phyloP scores from a whole-genome alignment of 75 land plant genomes.

The Ceratopteris richardii region DNA sequence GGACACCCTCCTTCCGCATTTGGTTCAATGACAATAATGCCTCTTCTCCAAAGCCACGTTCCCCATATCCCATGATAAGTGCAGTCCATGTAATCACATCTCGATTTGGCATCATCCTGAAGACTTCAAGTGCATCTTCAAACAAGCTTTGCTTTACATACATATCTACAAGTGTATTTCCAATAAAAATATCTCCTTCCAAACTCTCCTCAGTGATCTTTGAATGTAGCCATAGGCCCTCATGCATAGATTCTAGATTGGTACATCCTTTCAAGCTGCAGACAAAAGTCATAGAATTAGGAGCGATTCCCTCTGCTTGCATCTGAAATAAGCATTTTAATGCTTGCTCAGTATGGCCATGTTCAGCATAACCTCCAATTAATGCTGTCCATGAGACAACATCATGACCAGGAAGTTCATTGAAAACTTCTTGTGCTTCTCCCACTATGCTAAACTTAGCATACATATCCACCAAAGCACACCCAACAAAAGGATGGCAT shows the following conservation, averaged over 20 bases:
- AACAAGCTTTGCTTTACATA: slow-evolving; percentile 54
- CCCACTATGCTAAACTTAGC: slow-evolving; percentile 7
- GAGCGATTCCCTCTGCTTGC: slow-evolving; percentile 5
- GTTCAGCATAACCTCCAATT: slow-evolving; percentile 18
- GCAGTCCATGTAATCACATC: slow-evolving; percentile 77
- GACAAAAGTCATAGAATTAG: slow-evolving; percentile 10
- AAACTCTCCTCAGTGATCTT: slow-evolving; percentile 40
- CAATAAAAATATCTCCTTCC: slow-evolving; percentile 44
- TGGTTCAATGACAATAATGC: slow-evolving; percentile 32
- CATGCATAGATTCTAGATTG: slow-evolving; percentile 26
- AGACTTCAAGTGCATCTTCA: slow-evolving; percentile 36
- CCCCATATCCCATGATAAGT: slow-evolving; percentile 63
- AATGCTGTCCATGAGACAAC: slow-evolving; percentile 20
- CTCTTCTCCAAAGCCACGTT: slow-evolving; percentile 34
- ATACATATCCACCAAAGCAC: slow-evolving; percentile 14
- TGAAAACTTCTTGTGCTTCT: slow-evolving; percentile 11
- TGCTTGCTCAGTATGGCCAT: slow-evolving; percentile 9
- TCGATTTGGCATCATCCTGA: slow-evolving; percentile 28
- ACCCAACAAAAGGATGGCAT: slow-evolving; percentile 8
- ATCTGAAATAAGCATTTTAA: slow-evolving; percentile 7
- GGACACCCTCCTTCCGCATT: slow-evolving; percentile 26
- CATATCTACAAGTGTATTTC: slow-evolving; percentile 51
- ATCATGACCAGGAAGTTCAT: slow-evolving; percentile 6
- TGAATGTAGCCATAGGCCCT: slow-evolving; percentile 47
- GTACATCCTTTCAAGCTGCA: slow-evolving; percentile 29